phyloP scores from a whole-genome alignment of 176 grass and related monocot species.

The Elaeis guineensis region DNA sequence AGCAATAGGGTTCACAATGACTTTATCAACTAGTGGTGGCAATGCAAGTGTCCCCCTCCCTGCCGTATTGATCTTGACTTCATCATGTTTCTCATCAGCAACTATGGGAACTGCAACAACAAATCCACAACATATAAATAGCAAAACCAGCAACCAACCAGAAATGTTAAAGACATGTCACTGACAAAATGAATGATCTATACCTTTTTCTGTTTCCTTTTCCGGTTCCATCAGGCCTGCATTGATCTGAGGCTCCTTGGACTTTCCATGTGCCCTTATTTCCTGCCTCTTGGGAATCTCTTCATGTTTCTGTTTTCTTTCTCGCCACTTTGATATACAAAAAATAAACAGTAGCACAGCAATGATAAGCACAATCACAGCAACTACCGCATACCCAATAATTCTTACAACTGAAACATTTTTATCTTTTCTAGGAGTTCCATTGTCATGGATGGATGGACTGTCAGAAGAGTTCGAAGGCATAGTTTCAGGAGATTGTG shows the following conservation, averaged over 20 bases:
- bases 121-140: not conserved
- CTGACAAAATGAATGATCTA: not conserved
- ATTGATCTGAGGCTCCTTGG: conserved; percentile 6
- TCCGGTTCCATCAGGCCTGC: conserved; percentile 1
- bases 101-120: conserved; percentile 8
- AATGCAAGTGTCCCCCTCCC: not conserved
- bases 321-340: conserved; percentile 12
- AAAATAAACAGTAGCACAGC: conserved; percentile 8
- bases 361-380: conserved; percentile 21
- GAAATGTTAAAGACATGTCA: not conserved
- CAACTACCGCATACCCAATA: conserved; percentile 25
- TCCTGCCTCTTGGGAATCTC: not conserved
- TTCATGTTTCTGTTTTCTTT: not conserved
- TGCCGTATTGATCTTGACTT: conserved; percentile 13
- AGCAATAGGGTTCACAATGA: not conserved
- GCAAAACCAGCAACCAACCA: not conserved
- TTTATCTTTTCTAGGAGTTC: not conserved
- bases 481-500: conserved; percentile 8
- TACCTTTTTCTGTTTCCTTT: conserved; percentile 17
- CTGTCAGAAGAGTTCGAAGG: conserved; percentile 9
- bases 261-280: not conserved
- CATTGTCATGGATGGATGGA: not conserved
- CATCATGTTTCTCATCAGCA: conserved; percentile 4
- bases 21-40: conserved; percentile 1
- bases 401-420: conserved; percentile 29